phyloP scores from a whole-genome alignment of 2,329 filamentous ascomycete genomes.

The Sclerotiophoma versabilis region DNA sequence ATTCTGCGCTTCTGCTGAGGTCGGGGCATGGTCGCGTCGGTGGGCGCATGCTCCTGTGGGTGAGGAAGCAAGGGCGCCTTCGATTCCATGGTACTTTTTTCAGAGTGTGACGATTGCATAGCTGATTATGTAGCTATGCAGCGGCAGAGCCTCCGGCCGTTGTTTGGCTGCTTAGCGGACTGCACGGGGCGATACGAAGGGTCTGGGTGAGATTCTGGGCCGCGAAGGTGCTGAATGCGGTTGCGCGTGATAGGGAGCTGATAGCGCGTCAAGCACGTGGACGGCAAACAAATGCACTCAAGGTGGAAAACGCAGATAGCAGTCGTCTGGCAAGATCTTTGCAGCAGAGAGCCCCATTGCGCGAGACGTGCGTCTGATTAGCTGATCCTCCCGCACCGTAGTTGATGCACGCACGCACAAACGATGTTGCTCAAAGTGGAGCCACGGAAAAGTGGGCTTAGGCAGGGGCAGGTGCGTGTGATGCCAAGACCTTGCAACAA shows the following conservation, averaged over 20 bases:
- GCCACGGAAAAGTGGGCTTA: conserved; percentile 6
- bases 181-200: conserved; percentile 8
- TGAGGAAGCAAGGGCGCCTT: conserved; percentile 42
- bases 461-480: not conserved
- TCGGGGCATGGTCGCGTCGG: conserved; percentile 26
- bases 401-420: conserved; percentile 7
- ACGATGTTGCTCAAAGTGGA: conserved; percentile 6
- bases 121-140: conserved; percentile 7
- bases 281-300: not conserved
- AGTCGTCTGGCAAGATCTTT: not conserved
- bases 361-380: conserved; percentile 3
- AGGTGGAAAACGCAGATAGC: too few species aligned
- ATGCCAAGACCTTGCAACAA: conserved; percentile 1
- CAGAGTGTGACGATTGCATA: conserved; percentile 7
- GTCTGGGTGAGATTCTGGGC: conserved; percentile 8
- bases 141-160: conserved; percentile 6
- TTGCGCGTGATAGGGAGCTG: conserved; percentile 10
- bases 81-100: conserved; percentile 32
- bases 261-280: conserved; percentile 18
- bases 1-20: conserved; percentile 31
- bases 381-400: conserved; percentile 11
- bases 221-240: conserved; percentile 8
- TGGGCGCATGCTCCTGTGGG: conserved; percentile 15
- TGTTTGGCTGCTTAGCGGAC: conserved; percentile 8
- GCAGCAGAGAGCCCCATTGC: not conserved